Conservation (phyloP, 2,329 filamentous ascomycete species). For the Xylariaceae sp. region DNA sequence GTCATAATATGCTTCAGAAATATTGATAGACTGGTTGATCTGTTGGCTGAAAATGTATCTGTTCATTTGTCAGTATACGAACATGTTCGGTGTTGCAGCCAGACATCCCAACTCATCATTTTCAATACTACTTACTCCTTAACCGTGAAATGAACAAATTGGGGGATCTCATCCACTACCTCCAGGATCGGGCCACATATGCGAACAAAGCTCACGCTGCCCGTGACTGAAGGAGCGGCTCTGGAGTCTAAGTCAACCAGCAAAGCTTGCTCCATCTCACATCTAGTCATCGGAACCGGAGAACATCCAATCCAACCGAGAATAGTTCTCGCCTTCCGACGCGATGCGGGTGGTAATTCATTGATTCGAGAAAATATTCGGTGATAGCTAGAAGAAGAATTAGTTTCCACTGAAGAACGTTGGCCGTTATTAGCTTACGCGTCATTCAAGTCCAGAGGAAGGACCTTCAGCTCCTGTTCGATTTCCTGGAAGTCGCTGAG, state of each 20-base stretch:
- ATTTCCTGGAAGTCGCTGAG: slow-evolving; percentile 34
- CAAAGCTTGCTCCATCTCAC: slow-evolving; percentile 32
- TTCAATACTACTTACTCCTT: slow-evolving; percentile 31
- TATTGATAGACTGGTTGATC: neutral
- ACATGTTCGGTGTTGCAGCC: too few relatives aligned
- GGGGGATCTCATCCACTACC: slow-evolving; percentile 35
- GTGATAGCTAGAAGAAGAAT: slow-evolving; percentile 12
- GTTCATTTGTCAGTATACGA: too few relatives aligned
- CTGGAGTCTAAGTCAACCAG: neutral
- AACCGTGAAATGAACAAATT: slow-evolving; percentile 46
- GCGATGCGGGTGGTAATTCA: neutral
- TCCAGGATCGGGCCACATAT: slow-evolving; percentile 44
- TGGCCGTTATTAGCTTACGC: slow-evolving; percentile 38
- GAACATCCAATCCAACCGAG: slow-evolving; percentile 34
- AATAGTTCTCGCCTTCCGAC: slow-evolving; percentile 22
- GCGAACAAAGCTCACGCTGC: slow-evolving; percentile 22
- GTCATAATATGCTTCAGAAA: neutral
- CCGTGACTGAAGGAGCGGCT: neutral
- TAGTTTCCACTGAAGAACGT: too few relatives aligned
- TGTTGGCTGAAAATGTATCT: slow-evolving; percentile 4
- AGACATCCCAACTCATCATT: too few relatives aligned
- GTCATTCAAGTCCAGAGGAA: slow-evolving; percentile 39
- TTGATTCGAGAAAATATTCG: slow-evolving; percentile 19
- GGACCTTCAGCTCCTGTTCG: slow-evolving; percentile 34
- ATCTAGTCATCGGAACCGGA: slow-evolving; percentile 25